phyloP scores from a whole-genome alignment of 768 basidiomycete species.

The Tulasnella sp. region DNA sequence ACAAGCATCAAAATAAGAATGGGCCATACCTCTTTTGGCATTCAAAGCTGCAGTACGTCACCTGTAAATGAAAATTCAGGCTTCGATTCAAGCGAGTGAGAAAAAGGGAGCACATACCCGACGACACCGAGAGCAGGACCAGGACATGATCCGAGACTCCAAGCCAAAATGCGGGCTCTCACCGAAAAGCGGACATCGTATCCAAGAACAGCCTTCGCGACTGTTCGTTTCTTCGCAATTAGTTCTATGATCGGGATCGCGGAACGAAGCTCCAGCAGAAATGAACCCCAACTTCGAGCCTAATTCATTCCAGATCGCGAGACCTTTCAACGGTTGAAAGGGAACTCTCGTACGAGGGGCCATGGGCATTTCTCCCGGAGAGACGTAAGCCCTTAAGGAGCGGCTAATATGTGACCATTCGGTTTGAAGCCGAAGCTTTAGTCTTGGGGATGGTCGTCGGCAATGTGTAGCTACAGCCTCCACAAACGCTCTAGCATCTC shows the following conservation, averaged over 20 bases:
- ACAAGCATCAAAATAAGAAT: neutral
- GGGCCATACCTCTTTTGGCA: neutral
- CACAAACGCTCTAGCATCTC: neutral
- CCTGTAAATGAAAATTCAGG: neutral
- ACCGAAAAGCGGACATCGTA: neutral
- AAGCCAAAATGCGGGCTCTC: neutral
- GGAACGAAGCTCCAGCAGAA: neutral
- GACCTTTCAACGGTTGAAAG: neutral
- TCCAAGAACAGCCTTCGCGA: neutral
- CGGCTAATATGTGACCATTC: neutral
- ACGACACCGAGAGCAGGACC: neutral
- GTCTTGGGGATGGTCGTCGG: neutral
- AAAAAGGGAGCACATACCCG: neutral
- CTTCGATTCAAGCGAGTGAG: neutral
- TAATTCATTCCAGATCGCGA: neutral
- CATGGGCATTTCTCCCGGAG: neutral
- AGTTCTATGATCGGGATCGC: neutral
- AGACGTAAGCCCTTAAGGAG: neutral
- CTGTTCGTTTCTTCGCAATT: neutral
- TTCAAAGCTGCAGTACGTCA: neutral
- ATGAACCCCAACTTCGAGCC: neutral
- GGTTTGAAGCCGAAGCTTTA: neutral
- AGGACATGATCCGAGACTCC: neutral
- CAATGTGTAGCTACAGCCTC: neutral
- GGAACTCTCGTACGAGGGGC: neutral